phyloP scores from a whole-genome alignment of 2,329 filamentous ascomycete genomes.

The Trichoderma sp. region DNA sequence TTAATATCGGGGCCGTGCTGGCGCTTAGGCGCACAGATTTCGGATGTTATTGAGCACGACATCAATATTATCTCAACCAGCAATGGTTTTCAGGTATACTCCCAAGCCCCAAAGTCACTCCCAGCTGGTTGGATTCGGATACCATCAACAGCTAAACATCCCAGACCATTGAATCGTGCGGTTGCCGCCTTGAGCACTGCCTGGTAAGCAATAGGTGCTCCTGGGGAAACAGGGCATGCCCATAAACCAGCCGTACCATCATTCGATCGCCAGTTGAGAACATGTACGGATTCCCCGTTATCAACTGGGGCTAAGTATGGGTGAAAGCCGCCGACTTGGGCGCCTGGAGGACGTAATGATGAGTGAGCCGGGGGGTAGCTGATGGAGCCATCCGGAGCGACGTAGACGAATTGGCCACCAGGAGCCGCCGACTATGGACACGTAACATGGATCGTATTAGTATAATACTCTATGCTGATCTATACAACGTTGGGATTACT shows the following conservation, averaged over 20 bases:
- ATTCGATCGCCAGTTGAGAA: conserved; percentile 28
- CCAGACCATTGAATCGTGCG: conserved; percentile 23
- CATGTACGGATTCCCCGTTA: conserved; percentile 23
- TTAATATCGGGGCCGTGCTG: too few relatives aligned
- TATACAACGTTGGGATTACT: too few relatives aligned
- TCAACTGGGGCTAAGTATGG: conserved; percentile 28
- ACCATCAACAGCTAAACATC: conserved; percentile 35
- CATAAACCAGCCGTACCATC: conserved; percentile 28
- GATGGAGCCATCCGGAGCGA: conserved; percentile 52
- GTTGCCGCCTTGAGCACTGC: conserved; percentile 30
- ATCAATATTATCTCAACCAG: too few relatives aligned
- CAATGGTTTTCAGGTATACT: too few relatives aligned
- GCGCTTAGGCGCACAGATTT: too few relatives aligned
- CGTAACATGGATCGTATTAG: neutral
- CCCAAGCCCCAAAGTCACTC: conserved; percentile 36
- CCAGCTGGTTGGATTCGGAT: conserved; percentile 30
- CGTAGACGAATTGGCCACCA: conserved; percentile 61
- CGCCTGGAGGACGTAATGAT: conserved; percentile 47
- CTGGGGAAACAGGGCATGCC: conserved; percentile 26
- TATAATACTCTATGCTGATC: too few relatives aligned
- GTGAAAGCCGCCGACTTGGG: conserved; percentile 48
- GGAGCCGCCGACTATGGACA: conserved; percentile 51
- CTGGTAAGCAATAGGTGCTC: conserved; percentile 20
- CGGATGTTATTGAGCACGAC: too few relatives aligned
- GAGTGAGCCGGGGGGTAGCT: conserved; percentile 58